Base-by-base conservation (phyloP, 2,329 filamentous ascomycete species). In the Claviceps africana region DNA sequence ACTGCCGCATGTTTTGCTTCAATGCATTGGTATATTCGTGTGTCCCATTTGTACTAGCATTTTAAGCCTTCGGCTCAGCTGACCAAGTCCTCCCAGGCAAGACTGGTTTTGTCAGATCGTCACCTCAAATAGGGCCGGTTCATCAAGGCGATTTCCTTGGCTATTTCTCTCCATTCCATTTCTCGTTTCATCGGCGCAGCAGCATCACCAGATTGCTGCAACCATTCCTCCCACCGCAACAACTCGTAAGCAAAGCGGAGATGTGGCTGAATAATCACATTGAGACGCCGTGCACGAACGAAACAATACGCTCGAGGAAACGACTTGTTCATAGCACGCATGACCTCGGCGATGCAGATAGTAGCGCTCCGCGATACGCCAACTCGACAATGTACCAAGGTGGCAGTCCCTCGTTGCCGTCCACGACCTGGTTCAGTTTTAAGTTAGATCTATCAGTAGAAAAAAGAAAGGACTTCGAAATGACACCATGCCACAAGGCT, bases 271-370 rank as follows among this genome's bases (percentile, higher is more conserved):
- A 98, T 97, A 57, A 98, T 98, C 50, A 98, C 93, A 63, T 98
- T 98, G 47, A 98, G 74, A 55, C 93, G 78, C 51, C 93, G 80
- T 21, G 93, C 93, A 33, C 93, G 83, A 39, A 98, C 93, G 66
- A 91, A 97, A 67, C 93, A 97, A 68, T 98, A 98, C 54, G 93
- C 93, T 52, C 87, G 79, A 13, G 93, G 89, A 60, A 97, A 91
- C 0, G 88, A 93, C 57, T 96, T 71, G 22, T 81, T 76, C 60
- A 88, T 69, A 28, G 84, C 76, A 37, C 84, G 82, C 93, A 98
- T 98, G 37, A 97, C 88, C 67, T 97, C 90, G n/a, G 93, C 93
- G 61, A 98, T 98, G 65, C 93, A 97, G 56, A 98, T 96, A 1
- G 91, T 98, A 13, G 93, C 93, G 56, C 88, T 95, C 50, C 93